A percentile compares a stretch with the other conserved stretches of the same genome.
Conservation (phyloP, 139 green algal species). For the Haematococcus lacustris region DNA sequence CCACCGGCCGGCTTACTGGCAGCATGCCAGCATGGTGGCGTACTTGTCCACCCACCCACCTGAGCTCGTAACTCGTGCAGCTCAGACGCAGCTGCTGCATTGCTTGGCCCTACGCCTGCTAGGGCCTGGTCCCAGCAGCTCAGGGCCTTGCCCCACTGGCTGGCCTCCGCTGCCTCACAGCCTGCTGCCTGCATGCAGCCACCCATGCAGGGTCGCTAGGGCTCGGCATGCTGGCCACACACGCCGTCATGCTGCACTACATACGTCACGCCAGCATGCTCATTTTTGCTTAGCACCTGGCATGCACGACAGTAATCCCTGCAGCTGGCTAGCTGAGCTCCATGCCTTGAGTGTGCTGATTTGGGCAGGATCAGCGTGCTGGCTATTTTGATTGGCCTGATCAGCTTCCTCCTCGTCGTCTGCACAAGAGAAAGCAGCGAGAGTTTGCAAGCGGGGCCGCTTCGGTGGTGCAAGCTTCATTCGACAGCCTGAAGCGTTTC, state of each 20-base stretch:
- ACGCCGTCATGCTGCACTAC: neutral
- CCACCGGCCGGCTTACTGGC: neutral
- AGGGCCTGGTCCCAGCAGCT: constrained; percentile 6
- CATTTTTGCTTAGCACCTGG: too few relatives aligned
- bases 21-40: neutral
- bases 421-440: too few relatives aligned
- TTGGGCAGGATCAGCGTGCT: neutral
- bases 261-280: neutral
- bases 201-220: neutral
- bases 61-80: constrained; percentile 22
- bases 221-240: neutral
- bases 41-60: neutral
- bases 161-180: neutral
- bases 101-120: constrained; percentile 2
- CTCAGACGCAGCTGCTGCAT: neutral
- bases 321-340: neutral
- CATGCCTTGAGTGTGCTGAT: neutral
- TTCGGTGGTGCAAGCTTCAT: too few relatives aligned
- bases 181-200: neutral
- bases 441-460: too few relatives aligned
- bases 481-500: too few relatives aligned
- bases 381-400: neutral
- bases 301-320: too few relatives aligned
- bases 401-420: neutral
- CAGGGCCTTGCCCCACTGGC: constrained; percentile 4